Conservation (phyloP, 306 rosid species). For the Cucurbita pepo region DNA sequence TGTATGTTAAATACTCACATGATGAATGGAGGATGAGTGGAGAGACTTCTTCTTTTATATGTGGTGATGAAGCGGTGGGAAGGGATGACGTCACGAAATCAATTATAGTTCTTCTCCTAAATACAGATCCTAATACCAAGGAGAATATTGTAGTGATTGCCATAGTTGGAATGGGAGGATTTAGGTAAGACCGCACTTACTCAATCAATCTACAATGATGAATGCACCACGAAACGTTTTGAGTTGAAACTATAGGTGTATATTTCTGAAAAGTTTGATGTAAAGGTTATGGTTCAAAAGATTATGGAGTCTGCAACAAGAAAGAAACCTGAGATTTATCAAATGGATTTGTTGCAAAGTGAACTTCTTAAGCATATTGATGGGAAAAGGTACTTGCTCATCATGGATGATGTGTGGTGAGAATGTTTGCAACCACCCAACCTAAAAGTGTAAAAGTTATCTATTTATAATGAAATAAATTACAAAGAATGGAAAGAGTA, state of each 20-base stretch:
- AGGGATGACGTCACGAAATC: neutral
- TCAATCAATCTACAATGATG: slow-evolving; percentile 1
- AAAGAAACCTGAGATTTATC: neutral
- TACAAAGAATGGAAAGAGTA: no score
- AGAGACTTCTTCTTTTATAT: neutral
- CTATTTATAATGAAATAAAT: no score
- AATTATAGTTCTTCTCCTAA: neutral
- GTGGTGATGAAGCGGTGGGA: neutral
- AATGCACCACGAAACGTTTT: neutral
- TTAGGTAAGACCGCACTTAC: slow-evolving; percentile 9
- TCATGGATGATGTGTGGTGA: slow-evolving; percentile 7
- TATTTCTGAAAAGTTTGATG: neutral
- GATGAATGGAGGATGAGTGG: neutral
- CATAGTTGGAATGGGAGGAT: slow-evolving; percentile 7
- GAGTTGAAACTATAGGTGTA: slow-evolving; percentile 8
- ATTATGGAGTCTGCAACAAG: neutral
- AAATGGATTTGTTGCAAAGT: neutral
- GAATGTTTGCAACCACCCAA: no score
- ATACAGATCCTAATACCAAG: neutral
- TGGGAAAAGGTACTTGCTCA: neutral
- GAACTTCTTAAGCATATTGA: neutral
- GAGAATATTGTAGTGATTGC: neutral
- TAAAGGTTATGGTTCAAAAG: neutral
- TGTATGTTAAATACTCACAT: neutral
- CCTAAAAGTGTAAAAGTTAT: no score